These are phyloP conservation scores for Lojkania enalia DNA, from an alignment of 2,329 filamentous ascomycete genomes.

Conservation along the genomic window DNA sequence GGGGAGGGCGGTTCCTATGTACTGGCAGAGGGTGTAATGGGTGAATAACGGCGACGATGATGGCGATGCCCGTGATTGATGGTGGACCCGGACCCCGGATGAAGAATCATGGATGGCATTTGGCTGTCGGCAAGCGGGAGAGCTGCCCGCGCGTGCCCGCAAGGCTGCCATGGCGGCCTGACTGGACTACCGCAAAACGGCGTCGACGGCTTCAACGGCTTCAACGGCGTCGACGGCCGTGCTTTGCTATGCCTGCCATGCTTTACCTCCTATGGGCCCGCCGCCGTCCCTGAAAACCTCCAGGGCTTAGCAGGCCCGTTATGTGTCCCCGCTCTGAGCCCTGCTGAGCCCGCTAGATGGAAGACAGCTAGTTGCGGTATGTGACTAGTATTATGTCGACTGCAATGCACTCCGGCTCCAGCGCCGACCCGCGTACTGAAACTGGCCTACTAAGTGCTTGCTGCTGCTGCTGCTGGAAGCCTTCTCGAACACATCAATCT, in stretches of 20 bases:
- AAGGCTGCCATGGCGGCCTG: slow-evolving; percentile 11
- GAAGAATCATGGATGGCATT: slow-evolving; percentile 2
- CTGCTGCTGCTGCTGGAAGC: background rate
- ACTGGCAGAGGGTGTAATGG: background rate
- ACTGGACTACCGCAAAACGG: too few species aligned
- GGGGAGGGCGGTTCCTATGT: too few species aligned
- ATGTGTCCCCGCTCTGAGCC: too few species aligned
- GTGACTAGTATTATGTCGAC: too few species aligned
- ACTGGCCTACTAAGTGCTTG: slow-evolving; percentile 15
- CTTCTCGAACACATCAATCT: slow-evolving; percentile 24
- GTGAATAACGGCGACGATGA: background rate
- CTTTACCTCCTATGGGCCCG: background rate
- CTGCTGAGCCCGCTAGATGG: too few species aligned
- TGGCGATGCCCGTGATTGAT: background rate
- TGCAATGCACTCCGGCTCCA: too few species aligned
- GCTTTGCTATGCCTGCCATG: background rate
- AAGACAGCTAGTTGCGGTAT: too few species aligned
- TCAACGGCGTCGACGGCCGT: background rate
- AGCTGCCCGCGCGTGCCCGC: slow-evolving; percentile 9
- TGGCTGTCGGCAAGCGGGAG: slow-evolving; percentile 20
- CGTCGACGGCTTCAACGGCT: background rate
- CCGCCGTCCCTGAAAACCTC: slow-evolving; percentile 3
- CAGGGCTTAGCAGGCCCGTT: too few species aligned
- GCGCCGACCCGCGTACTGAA: slow-evolving; percentile 15
- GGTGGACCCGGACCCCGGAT: slow-evolving; percentile 21